Base-by-base conservation (phyloP, 768 basidiomycete species). In the Psilocybe tampanensis region DNA sequence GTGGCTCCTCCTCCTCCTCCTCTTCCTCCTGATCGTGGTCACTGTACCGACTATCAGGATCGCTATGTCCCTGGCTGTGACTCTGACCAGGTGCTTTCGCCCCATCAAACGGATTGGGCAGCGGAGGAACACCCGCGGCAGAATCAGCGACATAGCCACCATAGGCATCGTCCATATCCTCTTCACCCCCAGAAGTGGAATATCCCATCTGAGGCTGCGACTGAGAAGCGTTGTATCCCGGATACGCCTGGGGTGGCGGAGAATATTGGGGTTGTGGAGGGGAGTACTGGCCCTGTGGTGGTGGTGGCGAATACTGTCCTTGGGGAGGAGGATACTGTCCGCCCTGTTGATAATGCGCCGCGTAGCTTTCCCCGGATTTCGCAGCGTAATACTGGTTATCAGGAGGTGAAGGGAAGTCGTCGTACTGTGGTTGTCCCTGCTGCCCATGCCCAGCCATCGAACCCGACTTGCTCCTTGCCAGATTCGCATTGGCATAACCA, bases 81-180 rank as follows among this genome's bases (percentile, higher is more conserved):
- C 43, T 22, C 18, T 44, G 24, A 8, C 47, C n/a, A 11, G 18
- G 47, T 8, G n/a, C 26, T 12, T 8, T 29, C 47, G 7, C 45
- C 5, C 45, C 24, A 15, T 24, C 23, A 24, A 21, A 17, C 45
- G 21, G 21, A 26, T 29, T 32, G 7, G 26, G 15, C 15, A 26
- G 26, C 8, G 26, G 12, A 32, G 4, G 0, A 11, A 18, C 47
- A 23, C 32, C 29, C 6, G 29, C 24, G 18, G 15, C 29, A n/a
- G 17, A 8, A n/a, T 68, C 68, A 1, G 52, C 66, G 1, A 70
- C 66, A 43, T 71, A 73, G n/a, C 74, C 74, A 1, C 69, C 74
- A 67, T 76, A 74, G 39, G 73, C 72, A 45, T 61, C 70, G 23
- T 70, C 63, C 36, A 55, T 61, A 19, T 64, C 65, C 23, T 62